Evolutionary conservation across 2,329 filamentous ascomycete species (phyloP), one percentile per base, ranked within the genome.

Genomic region (Botrytis aclada): DNA sequence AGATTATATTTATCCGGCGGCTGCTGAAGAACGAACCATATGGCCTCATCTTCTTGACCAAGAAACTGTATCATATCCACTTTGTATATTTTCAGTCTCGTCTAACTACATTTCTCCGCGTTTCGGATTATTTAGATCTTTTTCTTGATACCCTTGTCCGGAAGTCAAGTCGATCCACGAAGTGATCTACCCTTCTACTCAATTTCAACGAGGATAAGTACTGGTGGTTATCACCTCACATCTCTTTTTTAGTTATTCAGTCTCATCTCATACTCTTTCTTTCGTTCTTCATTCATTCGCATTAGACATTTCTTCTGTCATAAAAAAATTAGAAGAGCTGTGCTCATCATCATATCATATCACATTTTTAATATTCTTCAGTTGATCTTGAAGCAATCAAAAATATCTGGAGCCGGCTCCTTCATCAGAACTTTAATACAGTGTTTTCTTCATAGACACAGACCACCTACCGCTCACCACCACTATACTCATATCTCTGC

Each of bases 21-120:
- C 73, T 79, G 75, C 74, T 77, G 77, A 78, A 72, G 78, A 76
- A 76, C 79, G 77, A 79, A 78, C 79, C 79, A 79, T 77, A 73
- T 74, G 77, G 79, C 74, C 77, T 25, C 51, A 47, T 72, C 78
- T 77, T 76, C 75, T 74, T 74, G 78, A 80, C 79, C 79, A 79
- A 81, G 80, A 81, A 80, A 80, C 79, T 74, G 71, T 70, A 66
- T 75, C 73, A 73, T 70, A 64, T 74, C 74, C 72, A 64, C 69
- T 74, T 67, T 75, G 37, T 51, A 58, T 67, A 72, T 54, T 72
- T 16, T 71, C 71, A 69, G 70, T 72, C 41, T 41, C 22, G 58
- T 73, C 39, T 72, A 72, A 73, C 62, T 70, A 73, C 60, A 58
- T 69, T 74, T 77, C 75, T 79, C 76, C 77, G 75, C 75, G 79